A percentile compares a stretch with the other conserved stretches of the same genome.
Evolutionary conservation across 495 filamentous ascomycete genomes (phyloP).

Genomic region (Penicillium maclennaniae): DNA sequence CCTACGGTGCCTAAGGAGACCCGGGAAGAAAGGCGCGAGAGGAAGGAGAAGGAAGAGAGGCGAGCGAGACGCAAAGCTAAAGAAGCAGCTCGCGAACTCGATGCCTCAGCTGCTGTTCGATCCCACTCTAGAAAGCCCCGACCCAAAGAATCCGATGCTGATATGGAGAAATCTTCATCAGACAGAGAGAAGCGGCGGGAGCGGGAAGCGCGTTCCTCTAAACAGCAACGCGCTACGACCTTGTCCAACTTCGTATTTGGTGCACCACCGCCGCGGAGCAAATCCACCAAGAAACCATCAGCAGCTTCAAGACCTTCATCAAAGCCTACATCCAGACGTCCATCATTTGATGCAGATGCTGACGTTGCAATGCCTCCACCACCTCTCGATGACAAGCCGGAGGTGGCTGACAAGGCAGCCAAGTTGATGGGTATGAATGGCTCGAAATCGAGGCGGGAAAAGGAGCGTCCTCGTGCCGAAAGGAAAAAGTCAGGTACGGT

Average conservation of each 20-base stretch:
- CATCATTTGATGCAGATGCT: slow-evolving; percentile 49
- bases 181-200: slow-evolving; percentile 50
- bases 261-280: slow-evolving; percentile 45
- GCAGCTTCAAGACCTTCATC: slow-evolving; percentile 28
- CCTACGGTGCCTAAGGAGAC: slow-evolving; percentile 19
- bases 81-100: slow-evolving; percentile 14
- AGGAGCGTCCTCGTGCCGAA: slow-evolving; percentile 28
- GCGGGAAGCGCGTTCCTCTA: slow-evolving; percentile 31
- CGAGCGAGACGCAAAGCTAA: slow-evolving; percentile 7
- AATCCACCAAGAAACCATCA: slow-evolving; percentile 43
- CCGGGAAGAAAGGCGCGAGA: slow-evolving; percentile 29
- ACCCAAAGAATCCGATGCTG: slow-evolving; percentile 43
- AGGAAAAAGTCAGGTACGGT: slow-evolving; percentile 39
- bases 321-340: slow-evolving; percentile 40
- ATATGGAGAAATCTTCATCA: slow-evolving; percentile 52
- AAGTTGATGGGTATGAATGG: slow-evolving; percentile 53
- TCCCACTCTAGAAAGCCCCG: slow-evolving; percentile 48
- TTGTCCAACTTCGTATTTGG: slow-evolving; percentile 52
- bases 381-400: slow-evolving; percentile 48
- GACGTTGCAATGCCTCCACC: slow-evolving; percentile 46
- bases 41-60: slow-evolving; percentile 23
- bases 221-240: slow-evolving; percentile 46
- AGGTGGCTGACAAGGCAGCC: slow-evolving; percentile 53
- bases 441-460: slow-evolving; percentile 33
- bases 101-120: slow-evolving; percentile 35